Evolutionary conservation across 768 basidiomycete genomes (phyloP), one percentile per base, ranked within the genome.

Genomic region (Cubamyces lactineus): DNA sequence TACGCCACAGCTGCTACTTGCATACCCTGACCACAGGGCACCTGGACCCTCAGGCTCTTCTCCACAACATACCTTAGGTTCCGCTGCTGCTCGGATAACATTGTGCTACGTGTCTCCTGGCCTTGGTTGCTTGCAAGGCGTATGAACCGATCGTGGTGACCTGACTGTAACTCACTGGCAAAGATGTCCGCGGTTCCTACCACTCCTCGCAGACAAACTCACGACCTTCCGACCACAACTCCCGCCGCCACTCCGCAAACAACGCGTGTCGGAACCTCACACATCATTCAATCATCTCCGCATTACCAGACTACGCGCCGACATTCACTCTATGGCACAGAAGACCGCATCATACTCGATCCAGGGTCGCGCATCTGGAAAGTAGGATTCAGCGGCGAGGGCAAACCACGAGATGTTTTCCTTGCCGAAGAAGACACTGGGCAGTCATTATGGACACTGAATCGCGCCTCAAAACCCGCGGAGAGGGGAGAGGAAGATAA

Each of bases 361-460:
- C 89, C 95, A 23, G 97, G 97, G 19, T 94, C 92, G 48, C 82
- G 89, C 55, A 83, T 95, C 62, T 98, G 96, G 96, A 97, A 96
- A 77, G 92, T 96, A 12, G 97, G 97, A 2, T 98, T 98, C 78
- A 96, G 94, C 69, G 96, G 96, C 15, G 97, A 99, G 78, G 87
- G 94, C 4, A 82, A 86, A 61, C 95, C 97, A 9, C 77, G 97
- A 68, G 90, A 94, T 58, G 88, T 95, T n/a, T 91, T 96, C 72
- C 84, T 82, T 67, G 81, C 86, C 0, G 80, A 80, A 15, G 71
- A 76, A 15, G 69, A 75, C 30, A 75, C 70, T 13, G 79, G 79
- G 4, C 67, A 74, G 45, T 71, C 84, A 0, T 69, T 92, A 26
- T 92, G 91, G 89, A 80, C 75, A 21, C 81, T 88, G 57, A 80